Conservation (phyloP, 768 basidiomycete species). For the Amanita jacksonii region DNA sequence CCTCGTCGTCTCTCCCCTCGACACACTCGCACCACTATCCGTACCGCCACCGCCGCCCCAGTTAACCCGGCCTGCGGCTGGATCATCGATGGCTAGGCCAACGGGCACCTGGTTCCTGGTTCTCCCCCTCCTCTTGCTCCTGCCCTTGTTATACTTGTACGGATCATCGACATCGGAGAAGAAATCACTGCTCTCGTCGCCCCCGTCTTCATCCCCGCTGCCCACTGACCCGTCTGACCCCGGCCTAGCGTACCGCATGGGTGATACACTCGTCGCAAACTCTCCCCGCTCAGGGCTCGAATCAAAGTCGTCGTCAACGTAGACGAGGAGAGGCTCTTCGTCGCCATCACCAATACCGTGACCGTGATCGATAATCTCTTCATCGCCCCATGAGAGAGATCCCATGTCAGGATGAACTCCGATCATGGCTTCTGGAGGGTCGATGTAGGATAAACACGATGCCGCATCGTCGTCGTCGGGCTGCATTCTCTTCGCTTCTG, state of each 20-base stretch:
- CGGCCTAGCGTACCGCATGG: conserved; percentile 17
- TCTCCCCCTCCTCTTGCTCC: conserved; percentile 5
- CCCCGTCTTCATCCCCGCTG: neutral
- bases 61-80: no score
- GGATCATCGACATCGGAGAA: conserved; percentile 8
- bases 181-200: conserved; percentile 2
- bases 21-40: no score
- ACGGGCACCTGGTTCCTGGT: neutral
- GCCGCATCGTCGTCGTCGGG: conserved; percentile 4
- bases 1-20: no score
- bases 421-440: neutral
- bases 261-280: conserved; percentile 13
- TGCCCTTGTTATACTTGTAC: conserved; percentile 10
- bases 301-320: conserved; percentile 9
- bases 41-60: no score
- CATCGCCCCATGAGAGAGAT: no score
- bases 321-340: conserved; percentile 3
- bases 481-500: neutral
- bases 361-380: neutral
- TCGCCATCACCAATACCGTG: neutral
- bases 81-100: neutral
- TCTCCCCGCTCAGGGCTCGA: neutral
- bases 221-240: conserved; percentile 9
- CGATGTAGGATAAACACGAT: conserved; percentile 7
- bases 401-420: no score